Base-by-base conservation (phyloP, 768 basidiomycete genomes). In the Daedaleopsis sinensis region DNA sequence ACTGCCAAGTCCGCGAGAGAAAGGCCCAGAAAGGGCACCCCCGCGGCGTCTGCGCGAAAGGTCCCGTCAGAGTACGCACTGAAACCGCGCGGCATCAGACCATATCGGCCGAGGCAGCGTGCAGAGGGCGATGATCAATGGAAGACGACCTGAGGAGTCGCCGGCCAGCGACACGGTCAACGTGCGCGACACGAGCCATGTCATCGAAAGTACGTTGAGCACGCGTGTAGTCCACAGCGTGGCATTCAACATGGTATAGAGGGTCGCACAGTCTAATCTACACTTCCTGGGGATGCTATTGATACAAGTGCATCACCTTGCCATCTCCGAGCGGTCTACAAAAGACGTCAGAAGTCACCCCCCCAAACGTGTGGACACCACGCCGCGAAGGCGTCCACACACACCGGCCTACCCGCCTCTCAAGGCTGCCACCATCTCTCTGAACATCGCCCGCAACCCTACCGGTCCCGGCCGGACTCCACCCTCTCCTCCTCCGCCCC, bases 371-470 rank as follows among this genome's bases (percentile, higher is more conserved):
- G n/a, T 19, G n/a, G 23, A 8, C n/a, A 11, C 47, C 9, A 12
- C 47, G n/a, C 19, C 11, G 10, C 47, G 44, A 46, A 52, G 19
- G 12, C 12, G 24, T 10, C 50, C n/a, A n/a, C n/a, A n/a, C n/a
- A n/a, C n/a, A n/a, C n/a, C n/a, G n/a, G n/a, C n/a, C n/a, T 58
- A 66, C 37, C 64, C 52, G 49, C 67, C 57, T 53, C 62, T 67
- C 59, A 49, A 55, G 50, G 61, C 58, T 27, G 59, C 51, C 52
- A 74, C 56, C 72, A 73, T 68, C 37, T 67, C 68, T 39, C 71
- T 61, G 57, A 78, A 52, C 65, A 75, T 58, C 51, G 67, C 67
- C 48, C 71, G 67, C 46, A 77, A 55, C 36, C 69, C 58, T 64
- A 70, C 56, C 27, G 42, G 44, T 18, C 59, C 58, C 47, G 59